phyloP scores from a whole-genome alignment of 768 basidiomycete genomes.

The Mycena albidolilacea region DNA sequence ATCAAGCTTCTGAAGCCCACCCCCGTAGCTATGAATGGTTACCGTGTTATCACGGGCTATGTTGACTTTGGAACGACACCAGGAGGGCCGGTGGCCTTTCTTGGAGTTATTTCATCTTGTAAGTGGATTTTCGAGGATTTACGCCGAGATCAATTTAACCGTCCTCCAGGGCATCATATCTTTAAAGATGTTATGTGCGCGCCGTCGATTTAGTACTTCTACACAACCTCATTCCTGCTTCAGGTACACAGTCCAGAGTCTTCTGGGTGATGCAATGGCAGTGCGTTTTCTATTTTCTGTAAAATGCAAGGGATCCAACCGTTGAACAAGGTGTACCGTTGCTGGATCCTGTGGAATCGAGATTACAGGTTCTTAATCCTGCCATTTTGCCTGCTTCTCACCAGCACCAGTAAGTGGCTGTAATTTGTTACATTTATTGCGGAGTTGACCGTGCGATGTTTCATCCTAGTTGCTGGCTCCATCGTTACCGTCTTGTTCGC shows the following conservation, averaged over 20 bases:
- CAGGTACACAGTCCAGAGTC: constrained; percentile 39
- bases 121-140: background rate
- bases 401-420: constrained; percentile 31
- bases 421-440: background rate
- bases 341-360: constrained; percentile 41
- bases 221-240: background rate
- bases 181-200: constrained; percentile 36
- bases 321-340: constrained; percentile 41
- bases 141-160: background rate
- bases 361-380: constrained; percentile 34
- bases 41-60: constrained; percentile 36
- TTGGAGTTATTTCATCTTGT: constrained; percentile 38
- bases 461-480: constrained; percentile 36
- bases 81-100: constrained; percentile 38
- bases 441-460: too few species aligned
- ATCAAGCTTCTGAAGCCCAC: background rate
- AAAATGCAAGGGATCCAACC: background rate
- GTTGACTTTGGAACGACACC: constrained; percentile 14
- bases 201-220: background rate
- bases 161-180: constrained; percentile 35
- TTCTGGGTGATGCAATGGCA: constrained; percentile 39
- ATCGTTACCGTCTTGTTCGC: constrained; percentile 37
- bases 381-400: constrained; percentile 35
- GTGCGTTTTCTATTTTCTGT: constrained; percentile 10
- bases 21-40: constrained; percentile 34